Evolutionary conservation across 192 early-diverging fungal species (phyloP), one percentile per base, ranked within the genome.

Genomic region (Coemansia sp.): DNA sequence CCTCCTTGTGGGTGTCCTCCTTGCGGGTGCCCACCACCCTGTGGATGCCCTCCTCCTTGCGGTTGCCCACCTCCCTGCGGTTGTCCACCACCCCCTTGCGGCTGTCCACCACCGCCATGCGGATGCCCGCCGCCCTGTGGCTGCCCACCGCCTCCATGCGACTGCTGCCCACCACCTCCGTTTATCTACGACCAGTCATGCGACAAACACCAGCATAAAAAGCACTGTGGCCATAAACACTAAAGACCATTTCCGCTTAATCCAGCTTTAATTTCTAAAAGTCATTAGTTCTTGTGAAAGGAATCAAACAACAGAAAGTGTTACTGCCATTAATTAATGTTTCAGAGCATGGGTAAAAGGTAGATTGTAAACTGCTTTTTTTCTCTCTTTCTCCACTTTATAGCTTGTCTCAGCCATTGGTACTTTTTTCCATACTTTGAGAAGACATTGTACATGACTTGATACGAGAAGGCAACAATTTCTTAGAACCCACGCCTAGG

Each of bases 131-230:
- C 56, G 6, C 49, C 48, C 41, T 47, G 45, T 28, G 56, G 38
- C 9, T 58, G 46, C 26, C 45, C 45, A 18, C 42, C 51, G 9
- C 45, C 46, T 18, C 26, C 42, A 6, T 56, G 53, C 53, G 31
- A 42, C n/a, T 65, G 51, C 48, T 60, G 55, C 53, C 67, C 54
- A 8, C 49, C 49, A 11, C 48, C 48, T 15, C 49, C 49, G 11
- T 70, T 46, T 48, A 58, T 70, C 11, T 70, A 70, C 47, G 68
- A 70, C 10, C 31, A 36, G 15, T 18, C 17, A 2, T 58, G 56
- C 36, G 44, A 58, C 45, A 46, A 58, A 45, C 56, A 58, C 37
- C n/a, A 46, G n/a, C 14, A 34, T 26, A 42, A 47, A n/a, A 31
- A 58, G 26, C 28, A 31, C 34, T 2, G 17, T 20, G 16, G 21